Conservation (phyloP, 768 basidiomycete species). For the Naganishia kalamii region DNA sequence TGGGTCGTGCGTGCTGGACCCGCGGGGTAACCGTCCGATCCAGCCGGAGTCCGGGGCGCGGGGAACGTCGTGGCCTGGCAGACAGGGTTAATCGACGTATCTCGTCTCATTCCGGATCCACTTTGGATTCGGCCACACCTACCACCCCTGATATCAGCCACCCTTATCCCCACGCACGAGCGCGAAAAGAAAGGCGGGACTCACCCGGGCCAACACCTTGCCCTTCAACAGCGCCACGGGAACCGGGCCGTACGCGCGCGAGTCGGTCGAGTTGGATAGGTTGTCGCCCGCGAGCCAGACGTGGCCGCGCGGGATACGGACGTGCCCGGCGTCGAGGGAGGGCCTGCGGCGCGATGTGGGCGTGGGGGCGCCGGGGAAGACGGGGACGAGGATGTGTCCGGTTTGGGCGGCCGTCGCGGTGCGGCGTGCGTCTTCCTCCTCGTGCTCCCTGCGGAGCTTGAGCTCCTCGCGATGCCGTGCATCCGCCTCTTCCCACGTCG, state of each 20-base stretch:
- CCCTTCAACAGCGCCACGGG: constrained; percentile 48
- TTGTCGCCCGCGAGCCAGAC: constrained; percentile 92
- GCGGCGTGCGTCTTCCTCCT: not conserved
- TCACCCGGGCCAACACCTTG: constrained; percentile 35
- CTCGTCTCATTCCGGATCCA: constrained; percentile 14
- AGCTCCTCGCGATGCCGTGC: constrained; percentile 20
- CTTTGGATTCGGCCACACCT: constrained; percentile 28
- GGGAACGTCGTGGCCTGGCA: no score
- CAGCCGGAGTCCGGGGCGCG: no score
- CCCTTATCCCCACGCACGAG: not conserved
- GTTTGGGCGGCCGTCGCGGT: not conserved
- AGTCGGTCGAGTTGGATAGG: constrained; percentile 71
- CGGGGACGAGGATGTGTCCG: constrained; percentile 1
- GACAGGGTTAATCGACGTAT: not conserved
- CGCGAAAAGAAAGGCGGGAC: not conserved
- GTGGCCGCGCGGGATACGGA: constrained; percentile 74
- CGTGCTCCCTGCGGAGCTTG: not conserved
- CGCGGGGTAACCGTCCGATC: no score
- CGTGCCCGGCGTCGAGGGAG: constrained; percentile 54
- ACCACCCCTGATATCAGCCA: not conserved
- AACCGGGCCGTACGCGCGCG: constrained; percentile 86
- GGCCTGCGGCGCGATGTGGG: not conserved
- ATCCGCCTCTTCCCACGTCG: constrained; percentile 26
- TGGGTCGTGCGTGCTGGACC: no score
- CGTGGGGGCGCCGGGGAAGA: constrained; percentile 1